These are phyloP conservation scores for Phyllosticta citriasiana DNA, from an alignment of 2,329 filamentous ascomycete species.

Conservation along the genomic window DNA sequence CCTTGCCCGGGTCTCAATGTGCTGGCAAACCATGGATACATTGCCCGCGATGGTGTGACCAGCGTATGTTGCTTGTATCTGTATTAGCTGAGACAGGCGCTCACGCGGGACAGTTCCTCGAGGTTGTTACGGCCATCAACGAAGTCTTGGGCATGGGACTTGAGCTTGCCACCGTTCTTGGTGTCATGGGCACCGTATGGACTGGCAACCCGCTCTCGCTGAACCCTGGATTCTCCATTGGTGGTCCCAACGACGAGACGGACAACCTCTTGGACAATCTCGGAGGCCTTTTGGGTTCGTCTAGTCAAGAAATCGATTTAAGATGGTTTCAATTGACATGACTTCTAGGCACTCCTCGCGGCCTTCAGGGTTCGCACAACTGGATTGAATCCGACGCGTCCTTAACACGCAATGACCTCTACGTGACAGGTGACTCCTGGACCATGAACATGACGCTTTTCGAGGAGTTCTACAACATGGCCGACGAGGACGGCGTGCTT, in stretches of 20 bases:
- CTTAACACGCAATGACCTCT: slow-evolving; percentile 44
- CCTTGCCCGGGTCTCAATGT: slow-evolving; percentile 27
- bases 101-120: not conserved
- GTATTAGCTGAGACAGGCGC: not conserved
- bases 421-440: slow-evolving; percentile 40
- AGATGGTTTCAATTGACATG: slow-evolving; percentile 7
- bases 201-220: slow-evolving; percentile 41
- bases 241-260: slow-evolving; percentile 20
- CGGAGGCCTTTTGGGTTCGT: slow-evolving; percentile 32
- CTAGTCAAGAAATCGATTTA: slow-evolving; percentile 5
- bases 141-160: slow-evolving; percentile 18
- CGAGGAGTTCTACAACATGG: slow-evolving; percentile 34
- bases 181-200: slow-evolving; percentile 18
- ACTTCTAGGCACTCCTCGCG: slow-evolving; percentile 31
- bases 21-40: slow-evolving; percentile 25
- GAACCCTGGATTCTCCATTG: slow-evolving; percentile 27
- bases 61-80: not conserved
- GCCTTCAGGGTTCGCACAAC: slow-evolving; percentile 44
- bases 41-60: slow-evolving; percentile 17
- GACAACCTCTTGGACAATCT: slow-evolving; percentile 29
- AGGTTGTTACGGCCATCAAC: not conserved
- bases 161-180: slow-evolving; percentile 25
- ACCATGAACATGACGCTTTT: slow-evolving; percentile 45
- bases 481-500: slow-evolving; percentile 14
- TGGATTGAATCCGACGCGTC: slow-evolving; percentile 47